Percentiles rank a stretch among this genome's conserved stretches.
These are phyloP conservation scores for Pleurotus platypus DNA, from an alignment of 768 basidiomycete species.

Conservation along the genomic window DNA sequence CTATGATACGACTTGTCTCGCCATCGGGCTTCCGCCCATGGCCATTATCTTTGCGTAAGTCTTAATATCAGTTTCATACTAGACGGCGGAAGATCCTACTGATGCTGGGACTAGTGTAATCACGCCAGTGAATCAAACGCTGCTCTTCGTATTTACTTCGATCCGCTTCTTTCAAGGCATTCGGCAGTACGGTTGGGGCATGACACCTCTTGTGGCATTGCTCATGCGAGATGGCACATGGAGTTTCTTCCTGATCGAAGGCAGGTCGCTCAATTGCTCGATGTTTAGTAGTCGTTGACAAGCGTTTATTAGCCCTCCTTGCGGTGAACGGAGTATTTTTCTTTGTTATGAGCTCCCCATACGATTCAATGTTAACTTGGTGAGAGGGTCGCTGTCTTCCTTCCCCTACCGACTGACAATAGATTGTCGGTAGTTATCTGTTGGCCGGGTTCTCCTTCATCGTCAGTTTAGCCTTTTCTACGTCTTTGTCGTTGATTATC, in stretches of 20 bases:
- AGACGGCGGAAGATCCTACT: no score
- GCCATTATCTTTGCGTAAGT: conserved; percentile 30
- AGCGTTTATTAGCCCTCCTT: background rate
- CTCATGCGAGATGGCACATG: conserved; percentile 15
- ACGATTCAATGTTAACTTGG: background rate
- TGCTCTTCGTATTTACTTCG: background rate
- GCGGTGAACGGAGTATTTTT: background rate
- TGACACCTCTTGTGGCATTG: conserved; percentile 7
- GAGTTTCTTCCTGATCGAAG: conserved; percentile 13
- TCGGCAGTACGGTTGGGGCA: conserved; percentile 18
- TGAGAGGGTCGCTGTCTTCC: background rate
- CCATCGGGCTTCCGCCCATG: conserved; percentile 19
- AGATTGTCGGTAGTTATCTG: background rate
- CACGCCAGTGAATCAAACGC: background rate
- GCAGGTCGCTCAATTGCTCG: conserved; percentile 8
- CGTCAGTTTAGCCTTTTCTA: background rate
- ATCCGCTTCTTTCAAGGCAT: conserved; percentile 21
- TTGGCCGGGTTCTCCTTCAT: background rate
- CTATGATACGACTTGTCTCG: conserved; percentile 30
- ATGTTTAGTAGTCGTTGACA: background rate
- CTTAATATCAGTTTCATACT: no score
- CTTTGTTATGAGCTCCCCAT: background rate
- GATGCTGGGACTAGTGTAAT: background rate
- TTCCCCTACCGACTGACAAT: background rate
- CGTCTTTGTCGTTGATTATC: background rate